Evolutionary conservation across 768 basidiomycete genomes (phyloP).

Genomic region (Galerina sulciceps): DNA sequence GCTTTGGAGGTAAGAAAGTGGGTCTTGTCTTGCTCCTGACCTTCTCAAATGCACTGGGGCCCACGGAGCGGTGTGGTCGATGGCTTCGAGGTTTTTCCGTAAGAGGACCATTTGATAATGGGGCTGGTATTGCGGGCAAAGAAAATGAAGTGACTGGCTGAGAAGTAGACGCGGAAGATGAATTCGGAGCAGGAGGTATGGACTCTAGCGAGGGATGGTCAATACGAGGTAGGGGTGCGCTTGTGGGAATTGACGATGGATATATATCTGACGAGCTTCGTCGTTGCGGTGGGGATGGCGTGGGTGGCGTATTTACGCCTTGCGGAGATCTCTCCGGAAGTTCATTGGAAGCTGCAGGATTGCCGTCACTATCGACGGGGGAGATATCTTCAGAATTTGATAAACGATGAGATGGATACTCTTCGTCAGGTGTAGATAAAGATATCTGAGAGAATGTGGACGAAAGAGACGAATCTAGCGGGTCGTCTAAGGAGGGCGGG

Average conservation of each 20-base stretch:
- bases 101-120: conserved; percentile 18
- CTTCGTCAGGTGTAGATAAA: conserved; percentile 32
- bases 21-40: conserved; percentile 87
- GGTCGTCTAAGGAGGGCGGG: conserved; percentile 24
- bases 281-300: not conserved
- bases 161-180: conserved; percentile 12
- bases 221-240: conserved; percentile 11
- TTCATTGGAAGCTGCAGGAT: not conserved
- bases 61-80: conserved; percentile 54
- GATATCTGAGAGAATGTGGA: conserved; percentile 44
- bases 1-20: conserved; percentile 83
- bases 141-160: conserved; percentile 8
- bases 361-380: conserved; percentile 3
- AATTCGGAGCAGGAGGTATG: conserved; percentile 13
- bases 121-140: conserved; percentile 16
- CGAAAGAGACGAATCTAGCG: conserved; percentile 30
- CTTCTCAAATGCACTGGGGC: conserved; percentile 77
- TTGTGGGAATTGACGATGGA: conserved; percentile 10
- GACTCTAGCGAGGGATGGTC: conserved; percentile 10
- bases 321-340: not conserved
- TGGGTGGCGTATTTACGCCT: conserved; percentile 4
- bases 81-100: conserved; percentile 38
- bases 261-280: not conserved
- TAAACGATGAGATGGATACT: conserved; percentile 3
- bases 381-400: conserved; percentile 13